Conservation (phyloP, 441 rosid species). For the Populus hybrid region DNA sequence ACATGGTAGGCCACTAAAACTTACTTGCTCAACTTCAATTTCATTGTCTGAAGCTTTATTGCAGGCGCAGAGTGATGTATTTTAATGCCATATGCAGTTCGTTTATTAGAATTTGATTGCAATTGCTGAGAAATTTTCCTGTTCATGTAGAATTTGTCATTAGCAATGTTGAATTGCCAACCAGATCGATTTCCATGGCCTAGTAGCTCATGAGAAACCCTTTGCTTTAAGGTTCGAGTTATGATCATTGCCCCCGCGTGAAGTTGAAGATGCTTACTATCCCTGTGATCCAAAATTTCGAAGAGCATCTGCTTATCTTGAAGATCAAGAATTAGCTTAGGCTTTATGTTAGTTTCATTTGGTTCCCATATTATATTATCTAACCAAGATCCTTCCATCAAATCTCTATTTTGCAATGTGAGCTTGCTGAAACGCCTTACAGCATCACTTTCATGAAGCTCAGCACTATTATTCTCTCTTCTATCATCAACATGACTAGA, state of each 20-base stretch:
- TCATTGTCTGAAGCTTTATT: conserved; percentile 90
- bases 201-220: conserved; percentile 42
- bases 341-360: conserved; percentile 39
- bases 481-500: conserved; percentile 24
- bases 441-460: conserved; percentile 39
- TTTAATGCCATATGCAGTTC: conserved; percentile 67
- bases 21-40: conserved; percentile 96
- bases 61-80: conserved; percentile 97
- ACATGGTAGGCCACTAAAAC: conserved; percentile 17
- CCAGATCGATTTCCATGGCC: conserved; percentile 52
- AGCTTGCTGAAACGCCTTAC: conserved; percentile 50
- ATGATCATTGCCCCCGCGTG: conserved; percentile 98
- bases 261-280: conserved; percentile 61
- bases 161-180: conserved; percentile 93
- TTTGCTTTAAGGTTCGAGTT: conserved; percentile 50
- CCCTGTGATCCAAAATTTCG: conserved; percentile 72
- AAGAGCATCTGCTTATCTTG: conserved; percentile 97
- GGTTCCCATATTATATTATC: conserved; percentile 86
- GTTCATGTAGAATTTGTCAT: conserved; percentile 87
- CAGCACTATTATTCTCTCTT: conserved; percentile 32
- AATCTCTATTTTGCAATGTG: conserved; percentile 52
- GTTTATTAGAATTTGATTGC: conserved; percentile 76
- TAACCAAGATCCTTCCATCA: conserved; percentile 82
- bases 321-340: conserved; percentile 90
- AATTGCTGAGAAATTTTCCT: conserved; percentile 86